Percentiles rank a stretch among this genome's conserved stretches.
phyloP scores from a whole-genome alignment of 2,329 filamentous ascomycete species.

The Beauveria sp. region DNA sequence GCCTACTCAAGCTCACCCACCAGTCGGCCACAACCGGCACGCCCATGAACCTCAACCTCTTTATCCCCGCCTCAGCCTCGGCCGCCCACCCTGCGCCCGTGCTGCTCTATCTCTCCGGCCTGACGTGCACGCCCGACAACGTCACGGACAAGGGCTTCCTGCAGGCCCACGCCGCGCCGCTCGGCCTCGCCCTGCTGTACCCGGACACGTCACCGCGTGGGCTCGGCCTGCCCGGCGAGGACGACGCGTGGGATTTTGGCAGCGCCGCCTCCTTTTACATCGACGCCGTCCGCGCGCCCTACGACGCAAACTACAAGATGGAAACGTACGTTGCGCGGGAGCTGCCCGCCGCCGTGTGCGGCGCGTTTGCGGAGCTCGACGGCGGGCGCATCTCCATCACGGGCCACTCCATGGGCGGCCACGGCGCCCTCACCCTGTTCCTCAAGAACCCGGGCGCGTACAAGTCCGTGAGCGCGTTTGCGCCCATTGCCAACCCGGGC shows the following conservation, averaged over 20 bases:
- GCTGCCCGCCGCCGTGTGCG: slow-evolving; percentile 71
- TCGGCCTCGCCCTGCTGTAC: slow-evolving; percentile 86
- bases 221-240: slow-evolving; percentile 71
- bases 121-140: slow-evolving; percentile 92
- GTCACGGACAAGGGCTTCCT: slow-evolving; percentile 82
- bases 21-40: slow-evolving; percentile 69
- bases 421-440: slow-evolving; percentile 88
- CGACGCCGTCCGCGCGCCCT: slow-evolving; percentile 72
- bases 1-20: slow-evolving; percentile 90
- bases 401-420: slow-evolving; percentile 95
- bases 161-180: slow-evolving; percentile 69
- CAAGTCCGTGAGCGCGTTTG: slow-evolving; percentile 81
- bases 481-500: slow-evolving; percentile 80
- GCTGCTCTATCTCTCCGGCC: slow-evolving; percentile 85
- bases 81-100: slow-evolving; percentile 57
- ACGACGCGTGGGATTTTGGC: slow-evolving; percentile 88
- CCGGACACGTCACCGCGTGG: slow-evolving; percentile 92
- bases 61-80: slow-evolving; percentile 68
- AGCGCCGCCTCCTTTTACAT: slow-evolving; percentile 91
- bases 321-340: slow-evolving; percentile 87
- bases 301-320: slow-evolving; percentile 79
- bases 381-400: slow-evolving; percentile 67
- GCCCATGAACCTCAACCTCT: slow-evolving; percentile 89
- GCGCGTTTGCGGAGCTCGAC: slow-evolving; percentile 65
- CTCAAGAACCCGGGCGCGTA: slow-evolving; percentile 87